A percentile compares a stretch with the other conserved stretches of the same genome.
Conservation (phyloP, 1,284 basidiomycete genomes). For the Wolfiporia cocos region DNA sequence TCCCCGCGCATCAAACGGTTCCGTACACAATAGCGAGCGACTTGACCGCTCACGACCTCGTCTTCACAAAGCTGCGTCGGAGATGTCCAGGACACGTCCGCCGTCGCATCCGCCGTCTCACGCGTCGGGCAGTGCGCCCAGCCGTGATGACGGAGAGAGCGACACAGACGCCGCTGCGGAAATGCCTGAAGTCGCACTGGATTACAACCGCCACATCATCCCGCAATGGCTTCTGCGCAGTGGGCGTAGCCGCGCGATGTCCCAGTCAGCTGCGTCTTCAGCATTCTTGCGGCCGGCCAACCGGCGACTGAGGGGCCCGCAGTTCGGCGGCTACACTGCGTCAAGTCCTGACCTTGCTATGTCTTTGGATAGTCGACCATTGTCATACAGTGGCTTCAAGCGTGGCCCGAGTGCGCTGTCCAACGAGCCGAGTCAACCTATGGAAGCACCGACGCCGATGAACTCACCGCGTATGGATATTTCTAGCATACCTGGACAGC, state of each 20-base stretch:
- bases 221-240: slow-evolving; percentile 84
- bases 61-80: slow-evolving; percentile 33
- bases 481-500: not conserved
- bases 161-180: slow-evolving; percentile 58
- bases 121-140: not conserved
- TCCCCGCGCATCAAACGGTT: slow-evolving; percentile 28
- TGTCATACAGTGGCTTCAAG: slow-evolving; percentile 9
- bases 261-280: slow-evolving; percentile 35
- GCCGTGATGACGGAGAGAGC: slow-evolving; percentile 20
- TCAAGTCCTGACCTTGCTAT: slow-evolving; percentile 60
- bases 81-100: slow-evolving; percentile 15
- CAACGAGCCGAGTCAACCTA: slow-evolving; percentile 18
- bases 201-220: slow-evolving; percentile 92
- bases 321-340: slow-evolving; percentile 44
- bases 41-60: slow-evolving; percentile 15
- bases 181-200: slow-evolving; percentile 86
- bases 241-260: slow-evolving; percentile 45
- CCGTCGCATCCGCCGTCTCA: slow-evolving; percentile 5
- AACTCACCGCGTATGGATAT: slow-evolving; percentile 39
- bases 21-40: slow-evolving; percentile 3
- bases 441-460: slow-evolving; percentile 45
- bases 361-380: slow-evolving; percentile 12
- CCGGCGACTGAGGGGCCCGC: slow-evolving; percentile 26
- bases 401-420: slow-evolving; percentile 6
- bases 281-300: slow-evolving; percentile 14